A percentile compares a stretch with the other conserved stretches of the same genome.
phyloP scores from a whole-genome alignment of 2,329 filamentous ascomycete genomes.

The Botryotinia narcissicola region DNA sequence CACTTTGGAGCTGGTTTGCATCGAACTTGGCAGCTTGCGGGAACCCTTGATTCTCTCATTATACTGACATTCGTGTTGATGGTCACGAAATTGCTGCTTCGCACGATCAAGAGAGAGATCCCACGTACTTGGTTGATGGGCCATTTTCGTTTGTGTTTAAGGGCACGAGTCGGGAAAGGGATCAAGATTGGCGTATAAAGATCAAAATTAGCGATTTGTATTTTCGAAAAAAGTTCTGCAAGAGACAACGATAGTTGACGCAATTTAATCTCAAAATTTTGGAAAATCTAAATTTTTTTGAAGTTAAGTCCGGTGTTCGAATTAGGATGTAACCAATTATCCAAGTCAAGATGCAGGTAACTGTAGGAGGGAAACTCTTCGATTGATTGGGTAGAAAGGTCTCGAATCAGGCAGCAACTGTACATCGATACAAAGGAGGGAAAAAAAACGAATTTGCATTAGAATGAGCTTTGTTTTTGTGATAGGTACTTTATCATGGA shows the following conservation, averaged over 20 bases:
- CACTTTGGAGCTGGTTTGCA: not conserved
- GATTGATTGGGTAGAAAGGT: not conserved
- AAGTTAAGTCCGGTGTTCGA: not conserved
- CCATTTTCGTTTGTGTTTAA: not conserved
- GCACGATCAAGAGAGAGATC: not conserved
- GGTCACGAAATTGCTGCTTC: not conserved
- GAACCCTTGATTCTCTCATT: not conserved
- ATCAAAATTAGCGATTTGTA: not conserved
- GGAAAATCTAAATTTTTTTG: not conserved
- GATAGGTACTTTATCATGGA: no score
- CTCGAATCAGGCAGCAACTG: not conserved
- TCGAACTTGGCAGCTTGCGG: not conserved
- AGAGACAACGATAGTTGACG: not conserved
- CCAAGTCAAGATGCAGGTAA: not conserved
- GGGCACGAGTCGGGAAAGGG: not conserved
- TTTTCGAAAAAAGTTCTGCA: not conserved
- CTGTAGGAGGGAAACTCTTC: not conserved
- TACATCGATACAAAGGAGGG: not conserved
- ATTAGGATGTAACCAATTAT: not conserved
- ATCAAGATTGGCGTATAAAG: not conserved
- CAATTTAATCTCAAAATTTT: not conserved
- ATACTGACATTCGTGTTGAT: not conserved
- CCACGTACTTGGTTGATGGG: not conserved
- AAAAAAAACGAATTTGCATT: not conserved
- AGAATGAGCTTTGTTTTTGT: not conserved